These are phyloP conservation scores for Pyrus communis DNA, from an alignment of 306 rosid genomes.

Conservation along the genomic window DNA sequence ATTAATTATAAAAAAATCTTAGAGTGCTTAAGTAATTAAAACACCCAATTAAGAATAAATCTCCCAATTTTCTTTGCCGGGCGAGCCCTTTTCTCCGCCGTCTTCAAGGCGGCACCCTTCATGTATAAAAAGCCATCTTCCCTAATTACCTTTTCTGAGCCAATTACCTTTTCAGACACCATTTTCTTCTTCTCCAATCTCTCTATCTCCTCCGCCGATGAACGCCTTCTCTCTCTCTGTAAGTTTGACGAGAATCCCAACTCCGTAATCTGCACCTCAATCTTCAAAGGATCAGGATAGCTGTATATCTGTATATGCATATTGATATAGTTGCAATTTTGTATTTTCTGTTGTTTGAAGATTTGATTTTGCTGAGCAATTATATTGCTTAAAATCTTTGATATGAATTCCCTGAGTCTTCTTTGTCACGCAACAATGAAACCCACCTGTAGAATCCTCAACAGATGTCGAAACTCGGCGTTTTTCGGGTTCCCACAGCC, in stretches of 20 bases:
- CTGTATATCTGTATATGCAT: neutral
- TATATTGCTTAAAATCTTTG: neutral
- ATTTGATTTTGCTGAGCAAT: conserved; percentile 2
- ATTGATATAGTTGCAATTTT: neutral
- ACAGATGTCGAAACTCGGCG: conserved; percentile 37
- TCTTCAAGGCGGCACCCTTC: neutral
- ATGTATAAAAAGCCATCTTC: neutral
- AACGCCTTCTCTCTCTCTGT: neutral
- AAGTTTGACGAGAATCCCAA: conserved; percentile 11
- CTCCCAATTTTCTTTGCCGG: neutral
- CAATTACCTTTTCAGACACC: neutral
- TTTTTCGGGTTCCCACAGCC: conserved; percentile 21
- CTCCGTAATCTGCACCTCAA: neutral
- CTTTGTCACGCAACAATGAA: conserved; percentile 53
- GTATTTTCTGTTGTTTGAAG: neutral
- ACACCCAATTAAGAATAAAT: neutral
- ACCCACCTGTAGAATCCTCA: conserved; percentile 49
- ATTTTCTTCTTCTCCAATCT: neutral
- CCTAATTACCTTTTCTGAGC: neutral
- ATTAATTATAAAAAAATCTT: neutral
- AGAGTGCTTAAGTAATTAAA: neutral
- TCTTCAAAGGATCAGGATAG: neutral
- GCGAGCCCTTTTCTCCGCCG: neutral
- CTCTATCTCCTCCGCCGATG: neutral
- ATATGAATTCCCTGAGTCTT: conserved; percentile 33